Conservation (phyloP, 2,329 filamentous ascomycete genomes). For the Endothia cerciana region DNA sequence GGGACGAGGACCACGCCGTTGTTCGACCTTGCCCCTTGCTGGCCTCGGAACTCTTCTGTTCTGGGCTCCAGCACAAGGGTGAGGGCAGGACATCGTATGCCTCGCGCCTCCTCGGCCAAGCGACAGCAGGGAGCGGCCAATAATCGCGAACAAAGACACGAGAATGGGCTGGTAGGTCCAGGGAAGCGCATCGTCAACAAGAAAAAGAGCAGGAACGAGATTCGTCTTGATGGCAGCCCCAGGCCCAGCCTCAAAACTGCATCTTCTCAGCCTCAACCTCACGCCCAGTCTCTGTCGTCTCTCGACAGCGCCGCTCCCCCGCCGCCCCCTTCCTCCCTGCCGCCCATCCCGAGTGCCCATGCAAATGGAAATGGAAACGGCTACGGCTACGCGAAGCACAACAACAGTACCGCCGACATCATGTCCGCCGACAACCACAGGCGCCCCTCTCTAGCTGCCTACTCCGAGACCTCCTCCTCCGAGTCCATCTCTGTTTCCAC, state of each 20-base stretch:
- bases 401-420: constrained; percentile 43
- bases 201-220: constrained; percentile 51
- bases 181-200: constrained; percentile 53
- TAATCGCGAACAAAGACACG: constrained; percentile 76
- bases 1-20: constrained; percentile 15
- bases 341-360: constrained; percentile 35
- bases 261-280: constrained; percentile 22
- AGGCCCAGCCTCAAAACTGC: constrained; percentile 30
- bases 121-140: constrained; percentile 64
- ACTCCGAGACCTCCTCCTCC: constrained; percentile 40
- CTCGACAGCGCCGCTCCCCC: constrained; percentile 33
- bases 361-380: constrained; percentile 30
- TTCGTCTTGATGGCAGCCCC: constrained; percentile 41
- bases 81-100: constrained; percentile 53
- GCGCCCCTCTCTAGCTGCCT: constrained; percentile 54
- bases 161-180: constrained; percentile 83
- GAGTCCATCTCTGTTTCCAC: constrained; percentile 31
- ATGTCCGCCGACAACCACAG: constrained; percentile 47
- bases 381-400: constrained; percentile 41
- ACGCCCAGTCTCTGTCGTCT: constrained; percentile 31
- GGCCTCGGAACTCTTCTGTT: constrained; percentile 47
- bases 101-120: constrained; percentile 63
- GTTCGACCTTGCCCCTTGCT: constrained; percentile 39
- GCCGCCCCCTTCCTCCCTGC: constrained; percentile 34
- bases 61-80: constrained; percentile 46